Evolutionary conservation across 2,329 filamentous ascomycete species (phyloP).

Genomic region (Elsinoe fawcettii): DNA sequence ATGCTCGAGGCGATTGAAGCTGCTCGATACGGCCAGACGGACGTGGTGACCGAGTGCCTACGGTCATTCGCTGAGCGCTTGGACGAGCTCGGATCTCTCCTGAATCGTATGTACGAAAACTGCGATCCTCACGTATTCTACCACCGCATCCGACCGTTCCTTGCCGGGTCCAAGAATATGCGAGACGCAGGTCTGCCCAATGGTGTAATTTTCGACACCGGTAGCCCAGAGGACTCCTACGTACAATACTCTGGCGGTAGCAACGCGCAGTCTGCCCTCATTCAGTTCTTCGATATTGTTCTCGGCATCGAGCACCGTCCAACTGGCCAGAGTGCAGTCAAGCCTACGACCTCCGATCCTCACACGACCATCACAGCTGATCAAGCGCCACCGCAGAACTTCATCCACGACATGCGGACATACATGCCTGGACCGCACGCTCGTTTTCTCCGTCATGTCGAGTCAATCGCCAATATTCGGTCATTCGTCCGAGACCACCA

Average conservation of each 20-base stretch:
- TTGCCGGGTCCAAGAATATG: slow-evolving; percentile 98
- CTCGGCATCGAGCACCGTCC: slow-evolving; percentile 85
- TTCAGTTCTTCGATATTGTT: slow-evolving; percentile 94
- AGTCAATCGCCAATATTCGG: slow-evolving; percentile 75
- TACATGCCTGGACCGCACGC: slow-evolving; percentile 96
- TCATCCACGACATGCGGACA: slow-evolving; percentile 90
- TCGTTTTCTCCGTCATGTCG: slow-evolving; percentile 76
- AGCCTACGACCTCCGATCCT: slow-evolving; percentile 31
- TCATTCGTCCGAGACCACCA: slow-evolving; percentile 62
- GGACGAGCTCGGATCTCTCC: slow-evolving; percentile 69
- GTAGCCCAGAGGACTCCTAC: slow-evolving; percentile 50
- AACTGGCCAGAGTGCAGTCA: slow-evolving; percentile 62
- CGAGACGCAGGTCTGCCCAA: slow-evolving; percentile 80
- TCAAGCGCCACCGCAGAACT: slow-evolving; percentile 58
- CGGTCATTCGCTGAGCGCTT: slow-evolving; percentile 76
- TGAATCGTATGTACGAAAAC: slow-evolving; percentile 88
- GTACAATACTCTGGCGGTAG: slow-evolving; percentile 87
- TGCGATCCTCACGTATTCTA: slow-evolving; percentile 96
- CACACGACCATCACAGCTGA: slow-evolving; percentile 28
- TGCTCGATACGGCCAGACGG: slow-evolving; percentile 60
- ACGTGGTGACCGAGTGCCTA: slow-evolving; percentile 69
- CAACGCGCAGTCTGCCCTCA: slow-evolving; percentile 92
- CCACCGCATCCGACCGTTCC: slow-evolving; percentile 87
- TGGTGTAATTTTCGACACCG: slow-evolving; percentile 79
- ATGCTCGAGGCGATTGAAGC: slow-evolving; percentile 85